Percentiles rank a stretch among this genome's conserved stretches.
Conservation (phyloP, 2,329 filamentous ascomycete genomes). For the Arthrobotrys entomopaga region DNA sequence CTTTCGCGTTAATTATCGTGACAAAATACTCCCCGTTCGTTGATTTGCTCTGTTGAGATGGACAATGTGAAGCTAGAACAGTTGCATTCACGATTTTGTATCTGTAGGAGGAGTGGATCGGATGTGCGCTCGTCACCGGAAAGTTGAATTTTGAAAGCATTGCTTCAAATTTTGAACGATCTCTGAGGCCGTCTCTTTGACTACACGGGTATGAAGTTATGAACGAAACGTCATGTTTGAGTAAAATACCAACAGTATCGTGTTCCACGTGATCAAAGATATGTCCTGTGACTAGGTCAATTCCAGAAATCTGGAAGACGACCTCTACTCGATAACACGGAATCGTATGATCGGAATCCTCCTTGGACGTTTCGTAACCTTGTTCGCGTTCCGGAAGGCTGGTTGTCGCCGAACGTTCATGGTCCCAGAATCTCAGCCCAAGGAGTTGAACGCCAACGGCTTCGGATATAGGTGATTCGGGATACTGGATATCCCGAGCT, state of each 20-base stretch:
- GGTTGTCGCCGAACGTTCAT: conserved; percentile 59
- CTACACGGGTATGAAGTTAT: conserved; percentile 45
- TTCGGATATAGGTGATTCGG: conserved; percentile 69
- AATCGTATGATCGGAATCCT: conserved; percentile 65
- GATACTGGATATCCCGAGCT: conserved; percentile 72
- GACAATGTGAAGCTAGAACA: conserved; percentile 55
- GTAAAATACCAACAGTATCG: conserved; percentile 59
- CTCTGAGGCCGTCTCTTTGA: neutral
- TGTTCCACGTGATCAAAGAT: conserved; percentile 58
- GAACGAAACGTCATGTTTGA: conserved; percentile 43
- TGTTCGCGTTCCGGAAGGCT: conserved; percentile 21
- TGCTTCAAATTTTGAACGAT: conserved; percentile 5
- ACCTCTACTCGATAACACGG: conserved; percentile 60
- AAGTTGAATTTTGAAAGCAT: conserved; percentile 15
- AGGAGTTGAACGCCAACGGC: conserved; percentile 57
- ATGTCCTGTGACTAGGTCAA: conserved; percentile 61
- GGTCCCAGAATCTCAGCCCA: conserved; percentile 62
- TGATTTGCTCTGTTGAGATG: conserved; percentile 61
- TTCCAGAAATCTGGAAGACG: conserved; percentile 60
- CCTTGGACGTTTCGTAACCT: conserved; percentile 64
- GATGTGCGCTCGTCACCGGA: conserved; percentile 28
- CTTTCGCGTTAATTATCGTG: conserved; percentile 65
- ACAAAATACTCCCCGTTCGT: conserved; percentile 64
- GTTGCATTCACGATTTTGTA: conserved; percentile 14
- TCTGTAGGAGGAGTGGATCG: conserved; percentile 17